Conservation (phyloP, 352 stramenopile genomes). For the Globisporangium carolinianum region DNA sequence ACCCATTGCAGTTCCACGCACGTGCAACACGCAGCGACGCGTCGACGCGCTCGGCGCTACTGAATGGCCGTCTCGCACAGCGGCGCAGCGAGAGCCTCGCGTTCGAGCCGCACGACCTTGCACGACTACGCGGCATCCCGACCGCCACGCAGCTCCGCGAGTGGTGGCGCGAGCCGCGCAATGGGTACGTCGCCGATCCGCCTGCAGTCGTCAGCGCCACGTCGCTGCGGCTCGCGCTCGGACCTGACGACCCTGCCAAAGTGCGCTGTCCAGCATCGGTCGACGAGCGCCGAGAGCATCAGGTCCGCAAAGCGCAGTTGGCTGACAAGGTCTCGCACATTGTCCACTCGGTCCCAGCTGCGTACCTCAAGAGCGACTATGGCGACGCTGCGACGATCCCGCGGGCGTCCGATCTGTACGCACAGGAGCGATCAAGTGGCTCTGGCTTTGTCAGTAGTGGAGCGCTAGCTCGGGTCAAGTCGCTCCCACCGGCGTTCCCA, state of each 20-base stretch:
- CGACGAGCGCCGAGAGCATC: conserved; percentile 23
- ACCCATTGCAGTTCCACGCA: conserved; percentile 27
- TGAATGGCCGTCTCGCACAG: conserved; percentile 24
- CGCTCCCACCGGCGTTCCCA: conserved; percentile 15
- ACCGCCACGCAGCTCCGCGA: conserved; percentile 27
- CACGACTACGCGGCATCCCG: conserved; percentile 41
- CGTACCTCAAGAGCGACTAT: conserved; percentile 17
- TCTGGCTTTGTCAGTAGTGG: not conserved
- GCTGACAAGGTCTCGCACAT: conserved; percentile 42
- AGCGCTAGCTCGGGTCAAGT: conserved; percentile 5
- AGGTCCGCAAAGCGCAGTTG: conserved; percentile 28
- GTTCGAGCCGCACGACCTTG: conserved; percentile 50
- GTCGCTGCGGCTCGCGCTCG: conserved; percentile 46
- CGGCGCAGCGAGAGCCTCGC: conserved; percentile 31
- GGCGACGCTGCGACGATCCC: conserved; percentile 17
- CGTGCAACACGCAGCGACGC: conserved; percentile 27
- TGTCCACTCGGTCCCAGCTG: conserved; percentile 19
- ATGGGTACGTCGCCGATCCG: conserved; percentile 58
- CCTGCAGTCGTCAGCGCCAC: conserved; percentile 19
- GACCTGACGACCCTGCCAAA: conserved; percentile 42
- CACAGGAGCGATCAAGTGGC: conserved; percentile 20
- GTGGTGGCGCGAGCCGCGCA: conserved; percentile 48
- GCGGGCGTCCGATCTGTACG: conserved; percentile 29
- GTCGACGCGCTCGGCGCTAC: conserved; percentile 28
- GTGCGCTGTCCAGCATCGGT: conserved; percentile 27